phyloP scores from a whole-genome alignment of 305 asterid genomes.

The Caryopteris hybrid region DNA sequence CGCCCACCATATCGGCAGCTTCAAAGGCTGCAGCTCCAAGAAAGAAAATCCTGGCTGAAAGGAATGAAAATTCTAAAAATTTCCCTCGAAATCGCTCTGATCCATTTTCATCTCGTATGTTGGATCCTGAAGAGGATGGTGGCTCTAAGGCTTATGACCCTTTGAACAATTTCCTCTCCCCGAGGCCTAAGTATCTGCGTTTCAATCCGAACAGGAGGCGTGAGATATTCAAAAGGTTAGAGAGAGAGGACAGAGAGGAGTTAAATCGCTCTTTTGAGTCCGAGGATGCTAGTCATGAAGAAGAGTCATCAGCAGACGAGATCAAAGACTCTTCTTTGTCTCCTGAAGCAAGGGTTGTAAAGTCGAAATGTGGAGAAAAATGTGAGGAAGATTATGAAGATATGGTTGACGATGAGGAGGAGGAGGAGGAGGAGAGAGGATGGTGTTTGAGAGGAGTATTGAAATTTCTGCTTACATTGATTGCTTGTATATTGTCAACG shows the following conservation, averaged over 20 bases:
- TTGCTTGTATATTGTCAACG: slow-evolving; percentile 34
- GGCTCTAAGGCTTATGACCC: slow-evolving; percentile 47
- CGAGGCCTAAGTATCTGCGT: slow-evolving; percentile 73
- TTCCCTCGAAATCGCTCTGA: background rate
- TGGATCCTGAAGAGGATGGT: slow-evolving; percentile 30
- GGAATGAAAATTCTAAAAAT: slow-evolving; percentile 25
- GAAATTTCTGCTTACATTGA: slow-evolving; percentile 36
- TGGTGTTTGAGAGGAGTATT: slow-evolving; percentile 42
- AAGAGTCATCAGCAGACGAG: slow-evolving; percentile 23
- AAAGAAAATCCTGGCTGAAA: slow-evolving; percentile 53
- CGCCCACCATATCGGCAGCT: slow-evolving; percentile 56
- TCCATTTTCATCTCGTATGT: slow-evolving; percentile 12
- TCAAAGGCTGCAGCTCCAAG: slow-evolving; percentile 46
- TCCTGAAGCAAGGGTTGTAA: slow-evolving; percentile 14
- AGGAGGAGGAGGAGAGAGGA: slow-evolving; percentile 35
- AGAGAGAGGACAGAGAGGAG: slow-evolving; percentile 26
- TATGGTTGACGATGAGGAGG: slow-evolving; percentile 22
- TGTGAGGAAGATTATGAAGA: background rate
- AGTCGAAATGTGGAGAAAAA: slow-evolving; percentile 3
- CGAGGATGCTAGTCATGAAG: slow-evolving; percentile 24
- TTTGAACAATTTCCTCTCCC: slow-evolving; percentile 45
- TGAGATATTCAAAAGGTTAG: slow-evolving; percentile 28
- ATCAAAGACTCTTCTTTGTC: slow-evolving; percentile 12
- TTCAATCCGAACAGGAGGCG: slow-evolving; percentile 55
- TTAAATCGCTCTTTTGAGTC: slow-evolving; percentile 12